Evolutionary conservation across 371 early-diverging fungal species (phyloP), one percentile per base, ranked within the genome.

Genomic region (Fennellomyces sp.): DNA sequence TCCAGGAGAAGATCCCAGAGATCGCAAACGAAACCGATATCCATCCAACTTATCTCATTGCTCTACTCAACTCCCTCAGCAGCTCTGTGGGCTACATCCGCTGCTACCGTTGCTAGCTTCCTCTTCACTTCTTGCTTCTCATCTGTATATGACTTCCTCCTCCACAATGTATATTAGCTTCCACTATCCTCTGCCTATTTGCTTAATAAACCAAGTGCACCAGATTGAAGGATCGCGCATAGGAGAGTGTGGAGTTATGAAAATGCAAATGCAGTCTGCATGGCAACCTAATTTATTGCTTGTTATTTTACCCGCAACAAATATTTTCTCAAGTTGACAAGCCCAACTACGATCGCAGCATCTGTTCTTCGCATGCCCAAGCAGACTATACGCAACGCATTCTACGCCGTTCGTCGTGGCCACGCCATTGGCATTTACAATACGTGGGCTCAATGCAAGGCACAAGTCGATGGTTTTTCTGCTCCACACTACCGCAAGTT

Each of bases 401-500:
- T 61, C 55, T 90, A 90, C 56, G 90, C 88, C 19, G 90, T 90
- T 0, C 78, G 77, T 2, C 55, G 56, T 4, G 90, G 90, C 8
- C 73, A 76, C 27, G 58, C 57, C 1, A 65, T 75, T 15, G 90
- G 90, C 17, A 64, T 90, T 5, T 90, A 81, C 60, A 58, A 66
- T 5, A 65, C 78, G 0, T 90, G 90, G 86, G 52, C 72, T 8
- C 88, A 85, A 55, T 91, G 91, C 61, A 64, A 87, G 54, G 61
- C 60, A 23, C 72, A 85, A 29, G 83, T 87, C 6, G 56, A 69
- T 17, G 83, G 85, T 0, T 84, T 76, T 38, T 65, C 76, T 2
- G 70, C 75, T 13, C 87, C 91, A 28, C 60, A 66, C 42, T 87
- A 62, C 68, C 90, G 88, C 67, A 87, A 86, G 66, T 89, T 90